Conservation (phyloP, 176 grass and related monocot species). For the Dactylis glomerata region DNA sequence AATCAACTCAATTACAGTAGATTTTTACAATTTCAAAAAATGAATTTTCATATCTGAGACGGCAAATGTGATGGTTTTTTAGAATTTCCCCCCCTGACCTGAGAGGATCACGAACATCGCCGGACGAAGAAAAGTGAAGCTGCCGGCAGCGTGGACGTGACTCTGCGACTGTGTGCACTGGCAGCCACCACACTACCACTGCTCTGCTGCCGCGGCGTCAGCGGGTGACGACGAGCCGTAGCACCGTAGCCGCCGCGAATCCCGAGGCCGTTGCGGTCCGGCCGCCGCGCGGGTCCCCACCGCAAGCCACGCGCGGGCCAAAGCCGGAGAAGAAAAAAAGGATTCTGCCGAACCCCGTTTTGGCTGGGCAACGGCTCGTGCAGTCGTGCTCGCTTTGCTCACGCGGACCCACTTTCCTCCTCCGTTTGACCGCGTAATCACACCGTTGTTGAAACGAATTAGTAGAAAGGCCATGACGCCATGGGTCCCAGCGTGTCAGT, state of each 20-base stretch:
- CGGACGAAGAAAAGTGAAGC: background rate
- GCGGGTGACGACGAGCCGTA: background rate
- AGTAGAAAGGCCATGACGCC: background rate
- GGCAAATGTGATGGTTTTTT: too few species aligned
- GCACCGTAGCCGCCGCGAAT: background rate
- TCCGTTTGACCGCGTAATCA: background rate
- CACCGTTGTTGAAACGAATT: too few species aligned
- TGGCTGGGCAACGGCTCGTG: background rate
- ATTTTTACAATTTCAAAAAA: too few species aligned
- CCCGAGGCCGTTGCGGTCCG: slow-evolving; percentile 10
- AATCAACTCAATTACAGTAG: too few species aligned
- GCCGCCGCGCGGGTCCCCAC: slow-evolving; percentile 1
- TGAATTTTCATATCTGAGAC: too few species aligned
- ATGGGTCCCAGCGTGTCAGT: background rate
- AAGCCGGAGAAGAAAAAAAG: rapidly evolving
- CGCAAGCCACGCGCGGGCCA: background rate
- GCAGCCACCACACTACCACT: background rate
- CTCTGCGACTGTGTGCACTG: background rate
- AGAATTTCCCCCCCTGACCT: too few species aligned
- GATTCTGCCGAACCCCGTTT: background rate
- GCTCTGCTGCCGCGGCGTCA: background rate
- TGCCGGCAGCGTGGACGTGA: background rate
- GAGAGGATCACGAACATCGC: too few species aligned
- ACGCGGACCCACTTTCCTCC: background rate
- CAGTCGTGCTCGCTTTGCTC: background rate